Base-by-base conservation (phyloP, 1,284 basidiomycete genomes). In the Filobasidium uniguttulatum region DNA sequence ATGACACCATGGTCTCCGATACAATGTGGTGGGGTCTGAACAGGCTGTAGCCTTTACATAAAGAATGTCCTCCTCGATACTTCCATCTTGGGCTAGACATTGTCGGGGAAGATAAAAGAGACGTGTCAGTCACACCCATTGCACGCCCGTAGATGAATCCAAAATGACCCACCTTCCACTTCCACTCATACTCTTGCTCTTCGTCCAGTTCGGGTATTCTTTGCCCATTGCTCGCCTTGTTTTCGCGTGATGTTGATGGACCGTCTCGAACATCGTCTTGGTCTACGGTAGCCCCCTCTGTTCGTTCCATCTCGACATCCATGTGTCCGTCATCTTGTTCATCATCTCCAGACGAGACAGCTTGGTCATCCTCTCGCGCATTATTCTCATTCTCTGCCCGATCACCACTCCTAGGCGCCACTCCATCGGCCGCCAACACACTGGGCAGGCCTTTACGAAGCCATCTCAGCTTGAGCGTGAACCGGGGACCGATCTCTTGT, bases 401-500 rank as follows among this genome's bases (percentile, higher is more conserved):
- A 58, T 91, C 79, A 58, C 80, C 66, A 10, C 65, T 64, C 17
- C 59, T 51, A 1, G 68, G 63, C 33, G 67, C 62, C 19, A 64
- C 60, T 29, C 64, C 68, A 49, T 67, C 69, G 15, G 60, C 61
- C 1, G 68, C 66, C 10, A 63, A 61, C 19, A 89, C 84, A 5
- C 82, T 79, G 0, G 91, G 91, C 28, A 93, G 72, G 10, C 89
- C 88, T 60, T 86, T 87, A 63, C 85, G 82, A 55, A 99, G 68
- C 73, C 83, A 93, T 29, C 83, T 74, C 51, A 99, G 71, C 71
- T 98, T 98, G 17, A 98, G 74, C 0, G 94, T 98, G 65, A 99
- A 97, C 25, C 93, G 79, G 4, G 94, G 94, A 0, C 94, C 94
- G 55, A 98, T 99, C 68, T 99, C 94, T 68, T 99, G 94, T 46